Evolutionary conservation across 1,284 basidiomycete genomes (phyloP), one percentile per base, ranked within the genome.

Genomic region (Leccinum solheimii): DNA sequence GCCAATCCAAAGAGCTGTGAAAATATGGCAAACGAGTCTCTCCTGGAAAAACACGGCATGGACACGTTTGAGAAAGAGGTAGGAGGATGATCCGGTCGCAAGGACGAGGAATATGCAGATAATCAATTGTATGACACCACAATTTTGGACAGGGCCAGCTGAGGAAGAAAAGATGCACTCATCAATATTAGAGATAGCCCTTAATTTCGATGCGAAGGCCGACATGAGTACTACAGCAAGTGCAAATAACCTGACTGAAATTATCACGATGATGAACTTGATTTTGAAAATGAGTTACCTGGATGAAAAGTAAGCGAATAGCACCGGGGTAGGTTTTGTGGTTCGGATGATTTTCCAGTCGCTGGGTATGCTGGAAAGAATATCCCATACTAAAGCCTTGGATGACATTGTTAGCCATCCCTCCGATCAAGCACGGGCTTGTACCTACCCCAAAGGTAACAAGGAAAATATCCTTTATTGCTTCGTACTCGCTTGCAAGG

Each of bases 61-160:
- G 30, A 74, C 66, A 16, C 76, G 74, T 59, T 69, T 67, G 64
- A 72, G 70, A 57, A 77, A 76, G 52, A 77, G 75, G 56, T 72
- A 68, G 2, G 72, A 69, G 0, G 72, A 69, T 4, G 67, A 62
- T 49, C 67, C 62, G 7, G 67, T 64, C 48, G 68, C 60, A 19
- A 72, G 36, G n/a, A 71, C 55, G 64, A 66, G 72, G 59, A 65
- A 67, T 57, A 64, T 32, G 30, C 49, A 56, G 50, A 68, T 21
- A 40, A 62, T 64, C 11, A 65, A 45, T 56, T 59, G 40, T 38
- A 68, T 26, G 56, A 62, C 50, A 5, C 60, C 52, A 14, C 72
- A 76, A 19, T 68, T 26, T 9, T 51, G 21, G 19, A 72, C 32
- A 9, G 71, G 72, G 40, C 70, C 67, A 26, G 65, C 70, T 74